Evolutionary conservation across 345 rosid genomes (phyloP), one percentile per base, ranked within the genome.

Genomic region (Citrus trifoliata): DNA sequence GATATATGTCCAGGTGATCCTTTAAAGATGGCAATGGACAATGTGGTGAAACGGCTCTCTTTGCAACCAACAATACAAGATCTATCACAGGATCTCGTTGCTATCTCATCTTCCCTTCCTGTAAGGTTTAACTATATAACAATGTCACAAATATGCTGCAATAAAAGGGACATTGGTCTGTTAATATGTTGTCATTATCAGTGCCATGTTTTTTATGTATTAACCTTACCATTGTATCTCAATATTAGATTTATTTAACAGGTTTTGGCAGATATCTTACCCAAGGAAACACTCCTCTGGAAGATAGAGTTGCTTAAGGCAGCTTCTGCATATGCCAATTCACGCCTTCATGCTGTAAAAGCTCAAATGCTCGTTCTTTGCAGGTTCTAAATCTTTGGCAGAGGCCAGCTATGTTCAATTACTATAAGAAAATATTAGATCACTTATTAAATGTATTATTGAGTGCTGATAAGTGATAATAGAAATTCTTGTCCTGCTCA

Each of bases 361-460:
- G 95, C 95, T 68, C 88, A 91, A 78, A 85, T 83, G 28, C 84
- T 93, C 21, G 66, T 93, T 71, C 92, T 93, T 79, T 80, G 81
- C n/a, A 91, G 97, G 97, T 40, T 56, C 37, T 40, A 67, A 70
- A n/a, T 46, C 75, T 48, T 73, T 64, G 27, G 60, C 59, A 22
- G 40, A 37, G 24, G n/a, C 79, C 10, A 6, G 69, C 53, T 46
- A 70, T 21, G 30, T 46, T 40, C 53, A 7, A 10, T 71, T 8
- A 19, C 19, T 33, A 70, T 70, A 48, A 28, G 37, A 32, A 32
- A 65, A 65, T 13, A 48, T 16, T 24, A 37, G 76, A 33, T n/a
- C 30, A 73, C 21, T 37, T 59, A 60, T 48, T 33, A 56, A 33
- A 33, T 32, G 22, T 68, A 6, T 56, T 12, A 3, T 72, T 28